Evolutionary conservation across 495 filamentous ascomycete species (phyloP).

Genomic region (Daldinia grandis): DNA sequence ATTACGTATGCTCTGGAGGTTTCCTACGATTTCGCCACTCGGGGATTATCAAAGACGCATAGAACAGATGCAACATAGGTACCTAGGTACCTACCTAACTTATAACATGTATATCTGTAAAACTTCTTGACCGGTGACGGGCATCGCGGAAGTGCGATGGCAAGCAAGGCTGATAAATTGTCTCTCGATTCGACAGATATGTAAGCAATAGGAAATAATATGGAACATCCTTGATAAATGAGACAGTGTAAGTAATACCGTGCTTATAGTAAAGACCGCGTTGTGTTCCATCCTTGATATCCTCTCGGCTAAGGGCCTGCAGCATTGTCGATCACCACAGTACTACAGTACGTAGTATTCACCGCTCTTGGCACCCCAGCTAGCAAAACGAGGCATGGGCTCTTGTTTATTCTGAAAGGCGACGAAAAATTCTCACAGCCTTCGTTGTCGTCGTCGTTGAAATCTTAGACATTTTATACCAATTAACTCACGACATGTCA

Average conservation of each 20-base stretch:
- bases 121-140: neutral
- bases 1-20: slow-evolving; percentile 17
- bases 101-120: too few relatives aligned
- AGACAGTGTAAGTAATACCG: slow-evolving; percentile 10
- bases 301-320: slow-evolving; percentile 8
- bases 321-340: neutral
- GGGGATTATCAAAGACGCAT: neutral
- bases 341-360: neutral
- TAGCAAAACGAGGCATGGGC: neutral
- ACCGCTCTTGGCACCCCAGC: neutral
- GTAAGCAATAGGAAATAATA: slow-evolving; percentile 8
- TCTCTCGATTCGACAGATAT: slow-evolving; percentile 1
- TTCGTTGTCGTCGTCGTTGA: neutral
- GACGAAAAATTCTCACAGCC: neutral
- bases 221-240: slow-evolving; percentile 1
- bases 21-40: neutral
- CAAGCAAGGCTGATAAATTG: slow-evolving; percentile 13
- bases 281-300: slow-evolving; percentile 10
- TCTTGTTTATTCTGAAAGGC: neutral
- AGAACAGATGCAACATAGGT: neutral
- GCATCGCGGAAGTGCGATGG: neutral
- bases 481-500: slow-evolving; percentile 1
- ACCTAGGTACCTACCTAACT: too few relatives aligned
- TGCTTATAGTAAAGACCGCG: neutral
- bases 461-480: neutral